Conservation (phyloP, 1,284 basidiomycete genomes). For the Prillingera fragicola region DNA sequence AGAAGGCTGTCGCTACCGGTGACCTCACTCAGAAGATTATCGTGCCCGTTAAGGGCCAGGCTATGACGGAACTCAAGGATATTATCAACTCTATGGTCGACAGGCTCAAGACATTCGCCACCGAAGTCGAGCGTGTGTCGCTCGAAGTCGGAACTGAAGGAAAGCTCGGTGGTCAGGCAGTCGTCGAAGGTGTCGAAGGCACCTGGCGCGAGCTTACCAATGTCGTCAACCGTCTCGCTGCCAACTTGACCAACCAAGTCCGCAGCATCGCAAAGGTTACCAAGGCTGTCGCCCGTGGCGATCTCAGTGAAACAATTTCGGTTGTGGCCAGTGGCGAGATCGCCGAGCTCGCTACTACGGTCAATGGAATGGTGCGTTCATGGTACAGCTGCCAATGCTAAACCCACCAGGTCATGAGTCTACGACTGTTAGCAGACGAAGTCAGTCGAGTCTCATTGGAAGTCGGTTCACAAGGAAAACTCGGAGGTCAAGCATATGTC, state of each 20-base stretch:
- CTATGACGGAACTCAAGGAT: conserved; percentile 96
- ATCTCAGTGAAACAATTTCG: conserved; percentile 91
- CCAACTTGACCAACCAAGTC: conserved; percentile 90
- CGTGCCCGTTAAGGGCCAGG: conserved; percentile 89
- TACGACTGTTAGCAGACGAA: conserved; percentile 86
- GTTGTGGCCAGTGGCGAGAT: conserved; percentile 97
- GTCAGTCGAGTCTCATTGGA: conserved; percentile 93
- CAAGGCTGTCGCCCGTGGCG: conserved; percentile 94
- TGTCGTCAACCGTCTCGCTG: conserved; percentile 87
- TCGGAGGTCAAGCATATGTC: conserved; percentile 82
- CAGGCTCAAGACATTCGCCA: conserved; percentile 51
- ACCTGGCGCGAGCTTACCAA: conserved; percentile 87
- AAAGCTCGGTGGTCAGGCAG: conserved; percentile 86
- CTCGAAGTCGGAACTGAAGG: conserved; percentile 91
- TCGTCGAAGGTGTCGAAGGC: conserved; percentile 87
- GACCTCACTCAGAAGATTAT: conserved; percentile 95
- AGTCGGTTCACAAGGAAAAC: conserved; percentile 83
- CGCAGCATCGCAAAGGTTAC: conserved; percentile 92
- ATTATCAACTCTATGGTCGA: conserved; percentile 95
- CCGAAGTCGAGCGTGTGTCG: conserved; percentile 54
- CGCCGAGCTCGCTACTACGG: conserved; percentile 92
- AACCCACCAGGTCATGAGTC: conserved; percentile 57
- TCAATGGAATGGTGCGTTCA: conserved; percentile 80
- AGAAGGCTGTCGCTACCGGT: conserved; percentile 79
- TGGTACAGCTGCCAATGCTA: conserved; percentile 1